Evolutionary conservation across 129 eudicot genomes (phyloP).

Genomic region (Mikania micrantha): DNA sequence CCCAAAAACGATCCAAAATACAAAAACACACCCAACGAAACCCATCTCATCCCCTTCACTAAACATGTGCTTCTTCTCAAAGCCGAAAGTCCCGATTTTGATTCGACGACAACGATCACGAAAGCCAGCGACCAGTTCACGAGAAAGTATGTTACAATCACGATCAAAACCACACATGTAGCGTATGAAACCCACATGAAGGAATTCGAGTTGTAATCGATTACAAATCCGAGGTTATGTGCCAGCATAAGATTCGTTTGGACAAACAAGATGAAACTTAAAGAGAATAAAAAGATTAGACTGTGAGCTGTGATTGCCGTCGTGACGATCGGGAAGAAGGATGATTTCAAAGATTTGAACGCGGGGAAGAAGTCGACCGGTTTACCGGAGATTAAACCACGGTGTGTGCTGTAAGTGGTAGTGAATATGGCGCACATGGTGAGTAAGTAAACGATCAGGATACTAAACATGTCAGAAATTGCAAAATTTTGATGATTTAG

Average conservation of each 20-base stretch:
- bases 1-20: neutral
- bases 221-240: conserved; percentile 15
- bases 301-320: neutral
- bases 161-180: neutral
- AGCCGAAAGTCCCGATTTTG: conserved; percentile 48
- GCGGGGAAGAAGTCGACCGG: conserved; percentile 42
- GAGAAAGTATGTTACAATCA: conserved; percentile 14
- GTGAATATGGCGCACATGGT: conserved; percentile 37
- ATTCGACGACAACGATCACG: conserved; percentile 45
- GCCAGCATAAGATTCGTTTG: neutral
- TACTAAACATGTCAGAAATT: conserved; percentile 19
- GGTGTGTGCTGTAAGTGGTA: conserved; percentile 47
- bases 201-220: conserved; percentile 21
- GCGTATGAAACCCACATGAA: neutral
- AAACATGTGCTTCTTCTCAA: conserved; percentile 40
- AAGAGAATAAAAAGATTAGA: neutral
- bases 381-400: conserved; percentile 34
- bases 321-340: conserved; percentile 36
- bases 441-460: conserved; percentile 16
- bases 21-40: neutral
- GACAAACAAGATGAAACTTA: neutral
- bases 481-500: no score
- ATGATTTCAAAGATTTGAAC: conserved; percentile 26
- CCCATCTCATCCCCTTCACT: conserved; percentile 40
- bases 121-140: conserved; percentile 40